These are phyloP conservation scores for Penicillium parvum DNA, from an alignment of 495 filamentous ascomycete genomes.

Conservation along the genomic window DNA sequence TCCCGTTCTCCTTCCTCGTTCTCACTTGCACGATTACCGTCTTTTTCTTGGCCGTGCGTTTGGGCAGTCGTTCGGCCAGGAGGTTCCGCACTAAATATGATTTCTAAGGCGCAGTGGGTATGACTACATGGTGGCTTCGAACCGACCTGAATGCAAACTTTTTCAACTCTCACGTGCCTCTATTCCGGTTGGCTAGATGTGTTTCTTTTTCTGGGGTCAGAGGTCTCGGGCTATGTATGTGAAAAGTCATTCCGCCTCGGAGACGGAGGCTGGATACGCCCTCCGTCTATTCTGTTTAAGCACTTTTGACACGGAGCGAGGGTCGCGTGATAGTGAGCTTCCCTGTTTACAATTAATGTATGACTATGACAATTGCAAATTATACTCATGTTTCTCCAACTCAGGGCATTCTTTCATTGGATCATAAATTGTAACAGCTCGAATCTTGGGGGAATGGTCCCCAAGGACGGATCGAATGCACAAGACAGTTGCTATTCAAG, in stretches of 20 bases:
- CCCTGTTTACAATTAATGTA: conserved; percentile 18
- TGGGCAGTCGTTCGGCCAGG: background rate
- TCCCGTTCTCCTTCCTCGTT: too few species aligned
- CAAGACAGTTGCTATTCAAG: too few species aligned
- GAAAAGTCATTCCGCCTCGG: background rate
- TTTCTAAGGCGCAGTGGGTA: background rate
- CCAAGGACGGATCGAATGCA: too few species aligned
- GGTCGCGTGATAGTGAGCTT: conserved; percentile 9
- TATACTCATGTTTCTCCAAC: background rate
- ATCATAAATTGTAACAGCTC: background rate
- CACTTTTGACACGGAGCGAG: conserved; percentile 6
- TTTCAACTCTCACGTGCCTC: background rate
- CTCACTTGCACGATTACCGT: background rate
- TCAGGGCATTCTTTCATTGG: background rate
- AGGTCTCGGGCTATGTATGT: too few species aligned
- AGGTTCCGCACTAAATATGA: background rate
- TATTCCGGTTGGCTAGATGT: background rate
- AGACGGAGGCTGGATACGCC: background rate
- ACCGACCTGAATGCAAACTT: background rate
- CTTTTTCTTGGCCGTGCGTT: background rate
- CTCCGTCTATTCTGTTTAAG: conserved; percentile 8
- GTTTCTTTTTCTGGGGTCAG: conserved; percentile 3
- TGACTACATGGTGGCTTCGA: background rate
- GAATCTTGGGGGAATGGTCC: too few species aligned
- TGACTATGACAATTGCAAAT: conserved; percentile 24